A percentile compares a stretch with the other conserved stretches of the same genome.
These are phyloP conservation scores for Baudoinia panamericana DNA, from an alignment of 495 filamentous ascomycete species.

Conservation along the genomic window DNA sequence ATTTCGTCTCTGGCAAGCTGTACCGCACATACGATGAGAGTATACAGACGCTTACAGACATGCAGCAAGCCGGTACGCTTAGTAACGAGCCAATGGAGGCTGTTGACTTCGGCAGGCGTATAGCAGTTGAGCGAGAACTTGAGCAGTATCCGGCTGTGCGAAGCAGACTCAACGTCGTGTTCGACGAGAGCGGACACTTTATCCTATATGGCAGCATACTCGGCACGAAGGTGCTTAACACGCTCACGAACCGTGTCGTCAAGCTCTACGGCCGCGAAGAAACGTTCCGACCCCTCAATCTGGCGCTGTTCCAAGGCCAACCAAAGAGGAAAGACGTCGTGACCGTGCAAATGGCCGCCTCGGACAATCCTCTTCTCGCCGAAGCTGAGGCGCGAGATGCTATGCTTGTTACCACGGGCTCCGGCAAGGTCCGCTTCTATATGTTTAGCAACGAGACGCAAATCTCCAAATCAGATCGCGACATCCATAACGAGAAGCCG, in stretches of 20 bases:
- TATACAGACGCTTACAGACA: conserved; percentile 67
- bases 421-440: conserved; percentile 89
- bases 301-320: conserved; percentile 89
- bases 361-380: conserved; percentile 79
- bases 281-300: conserved; percentile 63
- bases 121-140: conserved; percentile 79
- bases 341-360: conserved; percentile 96
- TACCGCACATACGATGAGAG: conserved; percentile 92
- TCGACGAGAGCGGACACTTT: conserved; percentile 93
- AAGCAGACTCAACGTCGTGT: conserved; percentile 69
- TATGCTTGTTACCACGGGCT: conserved; percentile 70
- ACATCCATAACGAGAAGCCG: conserved; percentile 92
- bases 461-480: conserved; percentile 70
- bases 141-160: conserved; percentile 54
- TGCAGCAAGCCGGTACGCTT: conserved; percentile 79
- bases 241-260: conserved; percentile 77
- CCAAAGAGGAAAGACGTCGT: conserved; percentile 82
- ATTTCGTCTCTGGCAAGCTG: conserved; percentile 77
- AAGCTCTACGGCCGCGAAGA: conserved; percentile 84
- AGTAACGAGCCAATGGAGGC: conserved; percentile 65
- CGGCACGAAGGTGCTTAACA: conserved; percentile 89
- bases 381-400: conserved; percentile 88
- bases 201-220: conserved; percentile 85
- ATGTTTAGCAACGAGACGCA: conserved; percentile 89
- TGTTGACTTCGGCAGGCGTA: conserved; percentile 79